Evolutionary conservation across 2,329 filamentous ascomycete species (phyloP), one percentile per base, ranked within the genome.

Genomic region (Graphiopsis chlorocephala): DNA sequence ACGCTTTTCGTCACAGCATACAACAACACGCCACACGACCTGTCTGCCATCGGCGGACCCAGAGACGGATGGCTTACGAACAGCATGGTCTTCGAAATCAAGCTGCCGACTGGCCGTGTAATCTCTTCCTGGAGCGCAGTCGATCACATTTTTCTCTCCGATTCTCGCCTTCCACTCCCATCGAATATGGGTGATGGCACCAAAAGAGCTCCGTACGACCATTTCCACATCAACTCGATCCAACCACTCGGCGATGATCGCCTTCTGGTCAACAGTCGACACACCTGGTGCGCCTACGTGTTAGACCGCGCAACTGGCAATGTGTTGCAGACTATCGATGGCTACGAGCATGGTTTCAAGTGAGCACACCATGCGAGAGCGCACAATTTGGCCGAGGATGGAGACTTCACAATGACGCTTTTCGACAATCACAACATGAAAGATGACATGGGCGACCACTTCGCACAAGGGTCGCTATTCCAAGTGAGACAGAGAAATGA

Each of bases 91-190:
- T 79, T 76, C 63, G 80, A 82, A 65, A 72, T 82, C n/a, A 78
- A 82, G 50, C 70, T 80, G 10, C 70, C 73, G 35, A 81, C 78
- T 0, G 72, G 73, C 28, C 70, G 79, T 26, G 68, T 81, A 2
- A 63, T 82, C 1, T 82, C 78, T 62, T 69, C 65, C 6, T 82
- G 81, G 81, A 79, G 76, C 38, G 72, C 78, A 2, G 66, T 80
- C 0, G 76, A 76, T 1, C 77, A 80, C 48, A 56, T 72, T 3
- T 68, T 67, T 10, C 52, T 72, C 26, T 64, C 59, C 3, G 55
- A 63, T 10, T 69, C 70, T 28, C 64, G 66, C n/a, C 58, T 65
- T 7, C 64, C 67, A 5, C 47, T 66, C 1, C 58, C 58, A 14
- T 61, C 58, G 12, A 50, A 61, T 28, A 61, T 61, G 58, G 58